phyloP scores from a whole-genome alignment of 2,329 filamentous ascomycete genomes.

The Alternaria viburni region DNA sequence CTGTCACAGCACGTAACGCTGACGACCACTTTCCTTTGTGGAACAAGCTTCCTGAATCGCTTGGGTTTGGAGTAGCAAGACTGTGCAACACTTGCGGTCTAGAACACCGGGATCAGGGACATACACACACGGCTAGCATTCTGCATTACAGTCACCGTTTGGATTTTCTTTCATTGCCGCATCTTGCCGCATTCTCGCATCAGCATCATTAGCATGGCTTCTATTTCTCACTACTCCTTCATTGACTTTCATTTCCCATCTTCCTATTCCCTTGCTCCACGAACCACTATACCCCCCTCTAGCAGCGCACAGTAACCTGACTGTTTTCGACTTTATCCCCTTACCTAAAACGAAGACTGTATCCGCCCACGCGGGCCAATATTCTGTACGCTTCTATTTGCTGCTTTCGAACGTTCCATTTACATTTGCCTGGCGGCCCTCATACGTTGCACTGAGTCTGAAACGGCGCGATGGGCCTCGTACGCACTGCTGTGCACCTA shows the following conservation, averaged over 20 bases:
- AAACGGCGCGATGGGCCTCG: constrained; percentile 23
- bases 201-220: constrained; percentile 39
- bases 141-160: constrained; percentile 16
- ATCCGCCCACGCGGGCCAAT: constrained; percentile 50
- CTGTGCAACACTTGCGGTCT: constrained; percentile 24
- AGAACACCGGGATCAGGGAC: constrained; percentile 19
- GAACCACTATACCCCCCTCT: constrained; percentile 43
- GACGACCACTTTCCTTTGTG: constrained; percentile 20
- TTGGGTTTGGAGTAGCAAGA: constrained; percentile 24
- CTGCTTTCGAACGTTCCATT: constrained; percentile 9
- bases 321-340: constrained; percentile 22
- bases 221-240: constrained; percentile 19
- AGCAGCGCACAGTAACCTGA: constrained; percentile 18
- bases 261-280: constrained; percentile 22
- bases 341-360: constrained; percentile 47
- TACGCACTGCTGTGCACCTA: constrained; percentile 19
- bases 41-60: constrained; percentile 8
- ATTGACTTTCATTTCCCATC: neutral
- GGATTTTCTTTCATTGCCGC: constrained; percentile 20
- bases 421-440: constrained; percentile 4
- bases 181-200: constrained; percentile 31
- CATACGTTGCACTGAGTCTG: constrained; percentile 15
- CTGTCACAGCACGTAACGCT: constrained; percentile 16
- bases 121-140: constrained; percentile 13
- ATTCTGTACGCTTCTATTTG: constrained; percentile 34